Evolutionary conservation across 225 moss, liverwort and hornwort species (phyloP), one percentile per base, ranked within the genome.

Genomic region (Climacium dendroides): DNA sequence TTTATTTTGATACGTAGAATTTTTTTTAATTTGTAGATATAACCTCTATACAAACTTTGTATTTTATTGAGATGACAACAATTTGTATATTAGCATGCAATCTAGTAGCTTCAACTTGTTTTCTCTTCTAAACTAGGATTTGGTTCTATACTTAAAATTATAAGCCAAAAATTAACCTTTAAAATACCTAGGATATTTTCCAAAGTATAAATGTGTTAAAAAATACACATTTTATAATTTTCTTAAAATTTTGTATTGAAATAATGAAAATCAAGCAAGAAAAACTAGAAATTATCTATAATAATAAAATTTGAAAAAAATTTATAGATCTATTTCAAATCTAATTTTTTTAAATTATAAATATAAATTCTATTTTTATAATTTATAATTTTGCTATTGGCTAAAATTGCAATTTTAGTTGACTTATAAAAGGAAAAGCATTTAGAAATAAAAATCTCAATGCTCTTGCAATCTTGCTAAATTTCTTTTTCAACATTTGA

Each of bases 371-470:
- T 53, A 35, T 3, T 14, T 34, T 23, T 7, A 14, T 34, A 23
- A 34, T 22, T 34, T 24, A 15, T 9, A 10, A 0, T 6, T 53
- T 34, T 35, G 15, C 3, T 53, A 76, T n/a, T 5, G 2, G 6
- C 9, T 8, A 23, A 19, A 23, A 15, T 23, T 34, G 3, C 1
- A 20, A 34, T 50, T 20, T 34, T 52, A 34, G 3, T 35, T 13
- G 5, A 74, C 11, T 29, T 29, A 18, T 18, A 1, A 72, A 16
- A 28, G 2, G 3, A 0, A 43, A 43, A 26, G 9, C 4, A 45
- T 18, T 30, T 30, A 11, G 10, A 30, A 48, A 48, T 32, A 32
- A 19, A 47, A 47, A 12, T 7, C 3, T 11, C 6, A 48, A 19
- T 30, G 4, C 19, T 30, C 19, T 32, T n/a, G n/a, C 5, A 1